Base-by-base conservation (phyloP, 345 rosid genomes). In the Brassica juncea region DNA sequence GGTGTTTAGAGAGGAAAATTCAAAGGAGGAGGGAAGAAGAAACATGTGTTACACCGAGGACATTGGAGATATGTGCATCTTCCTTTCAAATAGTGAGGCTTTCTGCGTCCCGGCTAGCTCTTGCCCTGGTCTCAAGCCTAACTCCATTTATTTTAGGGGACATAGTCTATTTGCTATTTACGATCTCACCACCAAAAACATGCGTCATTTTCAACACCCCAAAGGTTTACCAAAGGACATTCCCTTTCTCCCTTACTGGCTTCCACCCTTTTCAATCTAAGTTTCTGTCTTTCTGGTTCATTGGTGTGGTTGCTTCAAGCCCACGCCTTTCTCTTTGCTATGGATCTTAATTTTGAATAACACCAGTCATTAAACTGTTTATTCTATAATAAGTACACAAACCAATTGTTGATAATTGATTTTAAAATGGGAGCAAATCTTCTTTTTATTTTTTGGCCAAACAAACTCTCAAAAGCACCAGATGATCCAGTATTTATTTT, bases 11-110 rank as follows among this genome's bases (percentile, higher is more conserved):
- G 59, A 54, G 59, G 59, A 54, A 16, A 25, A 54, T 19, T 5
- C 59, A 54, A 54, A 19, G 2, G 59, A 54, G 21, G 59, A 39
- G 47, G 47, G 47, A 39, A 60, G 23, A 54, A 54, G 59, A 54
- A 15, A 15, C 23, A 54, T 54, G 59, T 54, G 59, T 6, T 54
- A 54, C 59, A 54, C 59, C 5, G 59, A 54, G 7, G 59, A 54
- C 59, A 54, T 54, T 54, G 59, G 59, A 16, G 68, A 65, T 65
- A 9, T 65, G 27, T 65, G 68, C 47, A 65, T 65, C 27, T 65
- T 65, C 23, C 12, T 65, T 34, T 65, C 68, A 65, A 65, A 65
- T 14, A 10, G 47, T 4, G 47, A 65, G 68, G 44, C 47, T 15
- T 65, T 65, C 5, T 65, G 68, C 10, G 42, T 65, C 68, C n/a